These are phyloP conservation scores for Xylariomycetidae sp. DNA, from an alignment of 2,329 filamentous ascomycete genomes.

Conservation along the genomic window DNA sequence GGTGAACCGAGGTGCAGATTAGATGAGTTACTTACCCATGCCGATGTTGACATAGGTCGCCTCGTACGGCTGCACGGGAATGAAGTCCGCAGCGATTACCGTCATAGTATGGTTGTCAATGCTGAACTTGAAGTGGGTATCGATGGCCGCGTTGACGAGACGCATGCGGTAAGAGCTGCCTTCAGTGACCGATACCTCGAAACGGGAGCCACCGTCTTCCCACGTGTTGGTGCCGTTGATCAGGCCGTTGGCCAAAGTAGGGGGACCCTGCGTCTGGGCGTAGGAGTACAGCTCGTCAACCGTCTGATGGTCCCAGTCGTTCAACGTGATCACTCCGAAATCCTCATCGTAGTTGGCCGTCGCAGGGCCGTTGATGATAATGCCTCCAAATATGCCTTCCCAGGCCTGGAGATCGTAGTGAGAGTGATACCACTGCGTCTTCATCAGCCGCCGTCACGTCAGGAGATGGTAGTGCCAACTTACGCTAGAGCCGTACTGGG, in stretches of 20 bases:
- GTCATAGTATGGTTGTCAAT: slow-evolving; percentile 51
- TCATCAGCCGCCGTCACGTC: too few species aligned
- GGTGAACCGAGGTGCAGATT: not conserved
- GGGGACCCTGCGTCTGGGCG: slow-evolving; percentile 27
- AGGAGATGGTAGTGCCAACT: too few species aligned
- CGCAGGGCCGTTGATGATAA: slow-evolving; percentile 58
- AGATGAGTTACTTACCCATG: slow-evolving; percentile 14
- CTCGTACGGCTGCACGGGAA: slow-evolving; percentile 50
- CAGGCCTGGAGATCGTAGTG: slow-evolving; percentile 47
- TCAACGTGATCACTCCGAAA: slow-evolving; percentile 53
- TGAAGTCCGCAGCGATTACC: slow-evolving; percentile 52
- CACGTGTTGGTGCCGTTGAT: slow-evolving; percentile 28
- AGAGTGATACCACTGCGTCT: slow-evolving; percentile 52
- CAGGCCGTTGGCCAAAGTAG: slow-evolving; percentile 37
- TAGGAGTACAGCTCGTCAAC: slow-evolving; percentile 31
- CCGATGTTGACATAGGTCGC: slow-evolving; percentile 36
- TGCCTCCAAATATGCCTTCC: slow-evolving; percentile 55
- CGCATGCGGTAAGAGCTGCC: slow-evolving; percentile 40
- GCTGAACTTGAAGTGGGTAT: slow-evolving; percentile 39
- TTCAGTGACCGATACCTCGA: slow-evolving; percentile 26
- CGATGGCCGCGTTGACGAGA: slow-evolving; percentile 39
- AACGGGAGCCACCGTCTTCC: slow-evolving; percentile 14
- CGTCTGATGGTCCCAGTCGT: slow-evolving; percentile 52
- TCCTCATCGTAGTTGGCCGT: slow-evolving; percentile 59
- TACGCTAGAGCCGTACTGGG: slow-evolving; percentile 43